These are phyloP conservation scores for Clonostachys rhizophaga DNA, from an alignment of 2,329 filamentous ascomycete genomes.

Conservation along the genomic window DNA sequence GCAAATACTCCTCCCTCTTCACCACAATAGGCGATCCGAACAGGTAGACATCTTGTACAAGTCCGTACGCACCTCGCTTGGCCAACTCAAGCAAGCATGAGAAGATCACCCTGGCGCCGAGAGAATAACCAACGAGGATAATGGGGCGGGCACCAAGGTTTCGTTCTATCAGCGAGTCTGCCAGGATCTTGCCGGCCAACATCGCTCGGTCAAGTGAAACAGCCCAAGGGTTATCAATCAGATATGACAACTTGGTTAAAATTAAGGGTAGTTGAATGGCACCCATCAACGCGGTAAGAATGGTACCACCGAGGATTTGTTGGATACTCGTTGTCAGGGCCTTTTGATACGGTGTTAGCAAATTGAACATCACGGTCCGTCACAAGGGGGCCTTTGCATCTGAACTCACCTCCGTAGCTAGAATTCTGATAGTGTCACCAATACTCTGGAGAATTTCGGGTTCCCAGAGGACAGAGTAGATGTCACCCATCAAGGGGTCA, in stretches of 20 bases:
- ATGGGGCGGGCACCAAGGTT: constrained; percentile 89
- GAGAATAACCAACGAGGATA: constrained; percentile 90
- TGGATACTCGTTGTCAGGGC: constrained; percentile 94
- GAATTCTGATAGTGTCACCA: constrained; percentile 97
- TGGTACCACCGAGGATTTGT: constrained; percentile 87
- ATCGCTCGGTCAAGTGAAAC: constrained; percentile 92
- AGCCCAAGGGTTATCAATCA: constrained; percentile 98
- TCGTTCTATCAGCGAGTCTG: constrained; percentile 87
- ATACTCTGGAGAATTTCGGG: constrained; percentile 97
- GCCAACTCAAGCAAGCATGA: constrained; percentile 85
- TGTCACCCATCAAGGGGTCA: constrained; percentile 95
- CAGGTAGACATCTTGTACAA: constrained; percentile 92
- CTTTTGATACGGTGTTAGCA: constrained; percentile 35
- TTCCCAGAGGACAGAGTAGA: constrained; percentile 96
- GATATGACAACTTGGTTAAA: constrained; percentile 86
- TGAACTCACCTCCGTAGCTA: constrained; percentile 82
- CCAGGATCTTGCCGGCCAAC: constrained; percentile 83
- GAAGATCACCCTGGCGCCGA: constrained; percentile 89
- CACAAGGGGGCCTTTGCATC: not conserved
- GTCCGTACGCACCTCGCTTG: constrained; percentile 74
- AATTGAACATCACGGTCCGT: not conserved
- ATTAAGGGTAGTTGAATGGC: constrained; percentile 89
- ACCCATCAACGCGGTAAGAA: constrained; percentile 86
- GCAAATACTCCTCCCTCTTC: constrained; percentile 84
- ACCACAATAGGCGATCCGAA: constrained; percentile 91